Conservation (phyloP, 768 basidiomycete genomes). For the Glaciozyma antarctica region DNA sequence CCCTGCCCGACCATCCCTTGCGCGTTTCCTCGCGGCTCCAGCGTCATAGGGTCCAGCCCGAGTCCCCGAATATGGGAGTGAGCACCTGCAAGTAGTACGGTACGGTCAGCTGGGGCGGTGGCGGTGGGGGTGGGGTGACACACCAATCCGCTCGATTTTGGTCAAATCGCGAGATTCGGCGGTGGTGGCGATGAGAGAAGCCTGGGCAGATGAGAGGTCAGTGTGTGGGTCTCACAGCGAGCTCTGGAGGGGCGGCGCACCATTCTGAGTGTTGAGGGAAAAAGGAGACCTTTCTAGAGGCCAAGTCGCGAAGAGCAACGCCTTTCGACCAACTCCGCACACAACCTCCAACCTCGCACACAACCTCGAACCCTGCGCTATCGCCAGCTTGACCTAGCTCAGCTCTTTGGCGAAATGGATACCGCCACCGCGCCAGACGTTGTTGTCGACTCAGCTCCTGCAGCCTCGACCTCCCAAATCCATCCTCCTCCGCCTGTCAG, state of each 20-base stretch:
- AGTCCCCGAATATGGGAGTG: constrained; percentile 84
- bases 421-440: background rate
- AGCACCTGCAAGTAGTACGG: constrained; percentile 32
- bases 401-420: background rate
- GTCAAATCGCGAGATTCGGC: background rate
- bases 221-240: background rate
- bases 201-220: background rate
- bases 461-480: too few relatives aligned
- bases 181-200: background rate
- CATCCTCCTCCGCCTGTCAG: too few relatives aligned
- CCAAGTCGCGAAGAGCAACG: background rate
- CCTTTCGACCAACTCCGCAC: background rate
- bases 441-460: background rate
- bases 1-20: constrained; percentile 98
- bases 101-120: background rate
- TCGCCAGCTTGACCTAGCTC: background rate
- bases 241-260: background rate
- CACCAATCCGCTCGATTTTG: background rate
- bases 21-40: constrained; percentile 77
- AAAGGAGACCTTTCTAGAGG: too few relatives aligned
- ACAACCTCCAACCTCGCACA: background rate
- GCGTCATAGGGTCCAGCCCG: constrained; percentile 71
- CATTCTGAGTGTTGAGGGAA: background rate
- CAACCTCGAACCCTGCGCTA: background rate
- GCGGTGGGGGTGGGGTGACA: background rate